Base-by-base conservation (phyloP, 371 early-diverging fungal genomes). In the Catenaria anguillulae region DNA sequence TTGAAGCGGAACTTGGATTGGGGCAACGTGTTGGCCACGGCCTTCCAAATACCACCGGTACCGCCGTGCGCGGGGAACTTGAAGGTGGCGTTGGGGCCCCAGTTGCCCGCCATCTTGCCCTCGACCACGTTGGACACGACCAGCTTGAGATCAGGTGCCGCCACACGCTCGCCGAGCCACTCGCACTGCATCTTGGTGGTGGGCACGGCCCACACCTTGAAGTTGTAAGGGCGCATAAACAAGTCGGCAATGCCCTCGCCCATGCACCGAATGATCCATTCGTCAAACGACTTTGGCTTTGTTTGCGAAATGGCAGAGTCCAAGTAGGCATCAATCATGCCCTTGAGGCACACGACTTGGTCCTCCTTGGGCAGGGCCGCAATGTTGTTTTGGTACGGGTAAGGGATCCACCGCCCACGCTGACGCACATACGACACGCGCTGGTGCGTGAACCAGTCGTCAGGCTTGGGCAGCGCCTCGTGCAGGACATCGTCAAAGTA, bases 221-320 rank as follows among this genome's bases (percentile, higher is more conserved):
- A 67, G 65, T 70, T 70, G 65, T 70, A 70, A 13, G 70, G 70
- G 29, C 70, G 55, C 70, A 70, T 70, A 56, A 70, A 70, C 60
- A 70, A 34, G 46, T 70, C 67, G 24, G 70, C 70, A 33, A 70
- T 65, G n/a, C 70, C 70, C 33, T 65, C 65, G 26, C 58, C 70
- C 70, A 70, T 67, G 62, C 63, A 67, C 15, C 70, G 58, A 26
- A 70, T 63, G 50, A 70, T 70, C 70, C 67, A 67, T 54, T 70
- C 70, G 62, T 70, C 70, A 63, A 70, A 70, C 40, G 67, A 61
- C 54, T 64, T 67, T 29, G 56, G 33, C 42, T 60, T 35, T 34
- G 29, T 34, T 43, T 29, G 36, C 26, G 42, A 23, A 2, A 67
- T 33, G 29, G 56, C 63, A 21, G 63, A 63, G 21, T 46, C 40